phyloP scores from a whole-genome alignment of 2,329 filamentous ascomycete species.

The Monosporascus sp. region DNA sequence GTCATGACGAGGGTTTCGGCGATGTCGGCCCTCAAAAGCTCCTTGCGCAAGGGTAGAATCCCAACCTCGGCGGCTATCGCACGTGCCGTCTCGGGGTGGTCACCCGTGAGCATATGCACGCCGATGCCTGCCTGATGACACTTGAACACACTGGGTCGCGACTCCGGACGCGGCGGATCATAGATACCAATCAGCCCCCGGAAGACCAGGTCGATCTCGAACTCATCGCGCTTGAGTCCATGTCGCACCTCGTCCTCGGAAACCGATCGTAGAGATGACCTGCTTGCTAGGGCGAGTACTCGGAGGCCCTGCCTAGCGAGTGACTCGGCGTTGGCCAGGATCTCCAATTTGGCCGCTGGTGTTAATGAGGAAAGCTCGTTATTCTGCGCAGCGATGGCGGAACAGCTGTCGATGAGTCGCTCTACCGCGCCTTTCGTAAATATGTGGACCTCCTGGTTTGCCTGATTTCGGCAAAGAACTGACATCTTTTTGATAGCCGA shows the following conservation, averaged over 20 bases:
- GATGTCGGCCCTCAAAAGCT: slow-evolving; percentile 28
- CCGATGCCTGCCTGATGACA: slow-evolving; percentile 58
- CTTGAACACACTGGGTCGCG: slow-evolving; percentile 51
- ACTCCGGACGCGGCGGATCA: slow-evolving; percentile 65
- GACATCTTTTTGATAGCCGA: slow-evolving; percentile 71
- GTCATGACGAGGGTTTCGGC: slow-evolving; percentile 50
- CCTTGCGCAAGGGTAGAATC: slow-evolving; percentile 37
- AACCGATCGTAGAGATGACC: slow-evolving; percentile 29
- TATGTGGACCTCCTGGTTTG: slow-evolving; percentile 33
- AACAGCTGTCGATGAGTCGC: slow-evolving; percentile 28
- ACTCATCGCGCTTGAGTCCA: slow-evolving; percentile 33
- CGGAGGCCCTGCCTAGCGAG: slow-evolving; percentile 60
- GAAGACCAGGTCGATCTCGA: slow-evolving; percentile 55
- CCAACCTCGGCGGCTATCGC: slow-evolving; percentile 62
- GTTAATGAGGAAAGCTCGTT: slow-evolving; percentile 15
- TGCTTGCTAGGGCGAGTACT: slow-evolving; percentile 60
- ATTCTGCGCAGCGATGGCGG: slow-evolving; percentile 39
- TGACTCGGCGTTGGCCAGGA: slow-evolving; percentile 45
- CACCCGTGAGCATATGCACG: slow-evolving; percentile 66
- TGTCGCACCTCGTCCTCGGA: slow-evolving; percentile 27
- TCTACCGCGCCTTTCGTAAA: slow-evolving; percentile 58
- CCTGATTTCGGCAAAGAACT: slow-evolving; percentile 50
- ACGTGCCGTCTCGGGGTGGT: slow-evolving; percentile 62
- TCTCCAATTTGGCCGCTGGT: slow-evolving; percentile 39
- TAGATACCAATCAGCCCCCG: slow-evolving; percentile 68